Evolutionary conservation across 495 filamentous ascomycete species (phyloP).

Genomic region (Hypoxylon subgilvum): DNA sequence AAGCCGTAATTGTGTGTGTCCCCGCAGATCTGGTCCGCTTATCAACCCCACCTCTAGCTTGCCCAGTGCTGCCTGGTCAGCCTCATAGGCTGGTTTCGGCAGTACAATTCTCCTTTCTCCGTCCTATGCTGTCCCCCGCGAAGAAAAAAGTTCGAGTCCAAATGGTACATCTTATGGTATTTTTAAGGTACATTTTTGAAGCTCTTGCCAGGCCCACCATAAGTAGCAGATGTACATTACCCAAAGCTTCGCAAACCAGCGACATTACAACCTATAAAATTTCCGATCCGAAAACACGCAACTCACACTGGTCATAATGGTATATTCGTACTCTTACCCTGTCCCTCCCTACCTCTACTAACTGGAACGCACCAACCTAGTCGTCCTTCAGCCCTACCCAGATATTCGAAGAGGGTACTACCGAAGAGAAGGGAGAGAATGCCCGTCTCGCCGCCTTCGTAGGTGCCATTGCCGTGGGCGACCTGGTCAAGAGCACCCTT

Average conservation of each 20-base stretch:
- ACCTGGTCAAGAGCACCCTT: constrained; percentile 94
- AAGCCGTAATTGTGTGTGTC: constrained; percentile 38
- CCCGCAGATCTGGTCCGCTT: constrained; percentile 28
- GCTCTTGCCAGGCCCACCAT: constrained; percentile 25
- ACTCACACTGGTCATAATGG: constrained; percentile 28
- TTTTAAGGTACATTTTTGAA: no score
- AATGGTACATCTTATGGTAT: no score
- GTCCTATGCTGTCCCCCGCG: constrained; percentile 11
- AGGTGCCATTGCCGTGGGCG: constrained; percentile 95
- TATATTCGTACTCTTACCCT: no score
- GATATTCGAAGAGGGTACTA: constrained; percentile 97
- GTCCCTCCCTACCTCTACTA: not conserved
- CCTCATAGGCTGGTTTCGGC: constrained; percentile 3
- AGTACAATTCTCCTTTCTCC: constrained; percentile 23
- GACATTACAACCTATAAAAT: constrained; percentile 12
- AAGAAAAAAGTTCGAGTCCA: constrained; percentile 28
- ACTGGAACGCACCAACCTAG: constrained; percentile 35
- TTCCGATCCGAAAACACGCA: not conserved
- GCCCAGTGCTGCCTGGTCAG: not conserved
- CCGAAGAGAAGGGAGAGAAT: constrained; percentile 99
- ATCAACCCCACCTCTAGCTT: constrained; percentile 23
- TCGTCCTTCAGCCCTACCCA: constrained; percentile 84
- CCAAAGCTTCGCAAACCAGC: constrained; percentile 11
- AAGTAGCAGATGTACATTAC: not conserved
- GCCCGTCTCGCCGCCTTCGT: constrained; percentile 96